Conservation (phyloP, 495 filamentous ascomycete genomes). For the Podospora sp. region DNA sequence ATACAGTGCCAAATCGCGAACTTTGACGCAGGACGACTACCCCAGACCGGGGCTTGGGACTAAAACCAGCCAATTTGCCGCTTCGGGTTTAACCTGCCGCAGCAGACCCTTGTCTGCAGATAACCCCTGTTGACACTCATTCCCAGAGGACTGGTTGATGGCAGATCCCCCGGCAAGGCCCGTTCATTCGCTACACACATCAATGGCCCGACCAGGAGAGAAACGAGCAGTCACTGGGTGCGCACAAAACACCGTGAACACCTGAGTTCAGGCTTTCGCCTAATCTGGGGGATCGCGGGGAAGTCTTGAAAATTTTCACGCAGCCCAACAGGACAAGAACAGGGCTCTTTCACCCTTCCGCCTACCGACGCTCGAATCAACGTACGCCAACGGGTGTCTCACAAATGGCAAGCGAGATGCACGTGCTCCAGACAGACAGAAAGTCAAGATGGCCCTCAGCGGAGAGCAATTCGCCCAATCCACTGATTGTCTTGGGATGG, state of each 20-base stretch:
- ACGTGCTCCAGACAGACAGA: not conserved
- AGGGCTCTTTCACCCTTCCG: too few relatives aligned
- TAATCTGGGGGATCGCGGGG: not conserved
- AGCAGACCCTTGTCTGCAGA: slow-evolving; percentile 21
- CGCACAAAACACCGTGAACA: slow-evolving; percentile 11
- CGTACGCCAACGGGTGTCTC: not conserved
- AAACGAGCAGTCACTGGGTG: not conserved
- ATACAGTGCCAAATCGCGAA: slow-evolving; percentile 12
- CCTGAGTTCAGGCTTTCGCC: not conserved
- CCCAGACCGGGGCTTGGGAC: slow-evolving; percentile 17
- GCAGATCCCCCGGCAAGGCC: slow-evolving; percentile 17
- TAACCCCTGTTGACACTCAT: slow-evolving; percentile 20
- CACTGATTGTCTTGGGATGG: not conserved
- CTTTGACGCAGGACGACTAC: slow-evolving; percentile 15
- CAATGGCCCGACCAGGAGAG: slow-evolving; percentile 14
- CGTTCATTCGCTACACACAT: slow-evolving; percentile 16
- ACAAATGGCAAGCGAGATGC: not conserved
- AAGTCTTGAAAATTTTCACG: not conserved
- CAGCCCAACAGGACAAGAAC: not conserved
- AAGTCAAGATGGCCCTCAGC: not conserved
- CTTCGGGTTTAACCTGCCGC: slow-evolving; percentile 18
- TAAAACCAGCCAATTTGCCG: slow-evolving; percentile 19
- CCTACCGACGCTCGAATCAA: not conserved
- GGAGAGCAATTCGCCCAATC: not conserved
- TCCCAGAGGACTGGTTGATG: slow-evolving; percentile 28